Conservation (phyloP, 352 stramenopile species). For the Phytophthora melonis region DNA sequence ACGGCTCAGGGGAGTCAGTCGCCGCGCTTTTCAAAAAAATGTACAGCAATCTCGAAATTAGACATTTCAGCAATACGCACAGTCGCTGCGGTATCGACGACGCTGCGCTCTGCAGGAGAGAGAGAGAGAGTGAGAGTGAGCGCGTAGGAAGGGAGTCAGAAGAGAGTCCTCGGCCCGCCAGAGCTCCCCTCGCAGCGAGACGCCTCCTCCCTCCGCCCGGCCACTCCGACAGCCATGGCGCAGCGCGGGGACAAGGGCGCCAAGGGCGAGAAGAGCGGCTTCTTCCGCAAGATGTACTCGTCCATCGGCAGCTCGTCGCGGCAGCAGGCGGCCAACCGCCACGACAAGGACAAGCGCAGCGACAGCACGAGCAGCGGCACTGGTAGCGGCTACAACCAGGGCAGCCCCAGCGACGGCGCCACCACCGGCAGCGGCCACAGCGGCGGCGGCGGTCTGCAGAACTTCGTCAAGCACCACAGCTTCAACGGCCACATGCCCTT, state of each 20-base stretch:
- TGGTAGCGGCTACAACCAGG: constrained; percentile 44
- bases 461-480: constrained; percentile 70
- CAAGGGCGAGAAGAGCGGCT: constrained; percentile 58
- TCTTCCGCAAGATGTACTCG: constrained; percentile 73
- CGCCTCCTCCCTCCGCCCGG: neutral
- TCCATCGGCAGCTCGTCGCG: constrained; percentile 64
- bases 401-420: constrained; percentile 40
- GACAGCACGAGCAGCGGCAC: constrained; percentile 47
- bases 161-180: neutral
- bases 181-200: constrained; percentile 18
- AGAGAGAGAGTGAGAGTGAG: constrained; percentile 22
- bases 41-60: constrained; percentile 22
- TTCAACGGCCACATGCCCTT: constrained; percentile 81
- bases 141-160: constrained; percentile 19
- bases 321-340: constrained; percentile 33
- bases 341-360: constrained; percentile 45
- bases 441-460: constrained; percentile 33
- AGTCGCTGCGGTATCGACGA: constrained; percentile 41
- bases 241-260: constrained; percentile 48
- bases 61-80: constrained; percentile 28
- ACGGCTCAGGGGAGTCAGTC: constrained; percentile 34
- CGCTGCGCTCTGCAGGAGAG: constrained; percentile 31
- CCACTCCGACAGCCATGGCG: constrained; percentile 39
- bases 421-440: constrained; percentile 47
- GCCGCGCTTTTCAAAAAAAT: constrained; percentile 26